These are phyloP conservation scores for Megacollybia marginata DNA, from an alignment of 768 basidiomycete genomes.

Conservation along the genomic window DNA sequence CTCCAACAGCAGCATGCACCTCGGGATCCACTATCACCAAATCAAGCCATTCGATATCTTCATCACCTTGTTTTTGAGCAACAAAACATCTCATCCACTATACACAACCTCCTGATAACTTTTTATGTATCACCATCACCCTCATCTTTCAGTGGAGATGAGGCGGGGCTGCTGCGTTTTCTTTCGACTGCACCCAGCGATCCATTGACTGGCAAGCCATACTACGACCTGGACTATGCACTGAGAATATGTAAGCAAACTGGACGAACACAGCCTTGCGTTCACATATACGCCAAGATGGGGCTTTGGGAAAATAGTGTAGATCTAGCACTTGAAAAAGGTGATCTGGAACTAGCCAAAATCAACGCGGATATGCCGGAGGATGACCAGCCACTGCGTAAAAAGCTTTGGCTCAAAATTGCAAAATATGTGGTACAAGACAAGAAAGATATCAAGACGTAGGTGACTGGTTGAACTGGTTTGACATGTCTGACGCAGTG, in stretches of 20 bases:
- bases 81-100: constrained; percentile 71
- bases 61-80: constrained; percentile 78
- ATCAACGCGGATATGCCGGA: constrained; percentile 93
- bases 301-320: constrained; percentile 95
- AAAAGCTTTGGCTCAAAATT: constrained; percentile 97
- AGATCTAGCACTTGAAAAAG: constrained; percentile 89
- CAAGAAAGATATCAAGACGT: constrained; percentile 98
- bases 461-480: constrained; percentile 24
- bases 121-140: constrained; percentile 60
- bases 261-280: constrained; percentile 79
- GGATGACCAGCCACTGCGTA: constrained; percentile 78
- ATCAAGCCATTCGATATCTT: constrained; percentile 88
- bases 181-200: constrained; percentile 76
- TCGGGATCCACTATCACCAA: constrained; percentile 64
- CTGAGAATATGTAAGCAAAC: constrained; percentile 83
- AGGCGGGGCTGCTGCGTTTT: constrained; percentile 76
- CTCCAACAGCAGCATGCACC: constrained; percentile 71
- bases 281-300: constrained; percentile 97
- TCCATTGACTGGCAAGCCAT: constrained; percentile 77
- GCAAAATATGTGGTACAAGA: constrained; percentile 98
- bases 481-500: not conserved
- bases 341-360: constrained; percentile 92
- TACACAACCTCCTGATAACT: constrained; percentile 92
- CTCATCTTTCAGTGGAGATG: constrained; percentile 43
- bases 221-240: constrained; percentile 97